Base-by-base conservation (phyloP, 768 basidiomycete species). In the Mycena venus region DNA sequence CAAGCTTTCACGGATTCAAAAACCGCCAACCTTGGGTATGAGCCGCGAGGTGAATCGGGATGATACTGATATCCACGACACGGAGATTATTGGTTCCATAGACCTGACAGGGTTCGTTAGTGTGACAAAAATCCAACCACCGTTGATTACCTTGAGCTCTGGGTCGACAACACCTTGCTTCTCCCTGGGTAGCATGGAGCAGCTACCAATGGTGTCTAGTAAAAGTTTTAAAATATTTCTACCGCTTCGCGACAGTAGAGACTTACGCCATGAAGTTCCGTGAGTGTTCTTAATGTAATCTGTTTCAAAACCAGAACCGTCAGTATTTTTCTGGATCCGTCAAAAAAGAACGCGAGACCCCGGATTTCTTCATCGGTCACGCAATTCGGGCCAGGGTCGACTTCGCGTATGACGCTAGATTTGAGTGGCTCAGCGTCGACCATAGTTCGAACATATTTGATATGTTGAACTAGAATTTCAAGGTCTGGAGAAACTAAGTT, bases 231-330 rank as follows among this genome's bases (percentile, higher is more conserved):
- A n/a, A n/a, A n/a, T n/a, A n/a, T n/a, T n/a, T n/a, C n/a, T n/a
- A n/a, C n/a, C n/a, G n/a, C n/a, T n/a, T n/a, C n/a, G n/a, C n/a
- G n/a, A n/a, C n/a, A n/a, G n/a, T n/a, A n/a, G n/a, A 27, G 17
- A 71, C 63, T 19, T 58, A 72, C 70, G 70, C 70, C 70, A 72
- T 29, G 53, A 65, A 23, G 70, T 72, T 44, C 70, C 70, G 27
- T 71, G 70, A 36, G 61, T 63, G 11, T 71, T 51, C n/a, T 71
- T 63, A 11, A 71, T 63, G 31, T 71, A 71, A 31, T 71, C 70
- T 71, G 23, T 19, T 11, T 25, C 38, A 21, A 23, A 12, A 19
- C n/a, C n/a, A n/a, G n/a, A n/a, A n/a, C n/a, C n/a, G 34, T 44
- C 34, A 32, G 47, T 19, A 4, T 15, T 15, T 25, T 34, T 10